Percentiles rank a stretch among this genome's conserved stretches.
Conservation (phyloP, 768 basidiomycete genomes). For the Sarcomyxa edulis region DNA sequence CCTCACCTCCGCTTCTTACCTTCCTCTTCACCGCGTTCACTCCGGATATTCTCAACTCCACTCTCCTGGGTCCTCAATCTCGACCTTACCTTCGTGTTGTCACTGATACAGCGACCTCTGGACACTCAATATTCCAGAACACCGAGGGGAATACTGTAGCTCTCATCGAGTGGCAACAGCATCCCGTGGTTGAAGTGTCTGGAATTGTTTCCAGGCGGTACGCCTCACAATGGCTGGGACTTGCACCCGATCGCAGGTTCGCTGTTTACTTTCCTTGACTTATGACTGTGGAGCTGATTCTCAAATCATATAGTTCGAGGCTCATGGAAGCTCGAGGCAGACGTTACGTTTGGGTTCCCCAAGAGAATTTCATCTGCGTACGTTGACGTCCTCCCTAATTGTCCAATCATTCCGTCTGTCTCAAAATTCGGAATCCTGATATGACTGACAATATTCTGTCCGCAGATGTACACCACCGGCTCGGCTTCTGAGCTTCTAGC, state of each 20-base stretch:
- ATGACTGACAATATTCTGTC: not conserved
- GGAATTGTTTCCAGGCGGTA: slow-evolving; percentile 42
- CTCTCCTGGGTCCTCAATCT: slow-evolving; percentile 44
- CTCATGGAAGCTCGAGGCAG: slow-evolving; percentile 46
- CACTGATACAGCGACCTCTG: slow-evolving; percentile 44
- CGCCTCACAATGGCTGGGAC: slow-evolving; percentile 45
- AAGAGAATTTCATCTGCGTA: slow-evolving; percentile 49
- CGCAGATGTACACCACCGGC: slow-evolving; percentile 45
- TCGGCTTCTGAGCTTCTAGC: slow-evolving; percentile 39
- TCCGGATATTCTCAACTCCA: slow-evolving; percentile 50
- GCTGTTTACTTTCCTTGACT: too few species aligned
- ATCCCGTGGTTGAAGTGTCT: too few species aligned
- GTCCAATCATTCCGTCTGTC: too few species aligned
- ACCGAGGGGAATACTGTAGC: too few species aligned
- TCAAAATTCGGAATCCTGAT: not conserved
- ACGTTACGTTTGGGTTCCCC: slow-evolving; percentile 52
- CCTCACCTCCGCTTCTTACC: slow-evolving; percentile 24
- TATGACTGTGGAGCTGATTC: slow-evolving; percentile 1
- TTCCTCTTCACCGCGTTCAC: slow-evolving; percentile 48
- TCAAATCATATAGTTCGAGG: slow-evolving; percentile 29
- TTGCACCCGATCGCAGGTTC: slow-evolving; percentile 36
- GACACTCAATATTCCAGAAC: slow-evolving; percentile 50
- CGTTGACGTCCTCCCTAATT: too few species aligned
- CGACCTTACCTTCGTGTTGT: slow-evolving; percentile 44
- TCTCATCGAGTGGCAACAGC: too few species aligned